Conservation (phyloP, 257 asterid genomes). For the Solanum ossicruentum region DNA sequence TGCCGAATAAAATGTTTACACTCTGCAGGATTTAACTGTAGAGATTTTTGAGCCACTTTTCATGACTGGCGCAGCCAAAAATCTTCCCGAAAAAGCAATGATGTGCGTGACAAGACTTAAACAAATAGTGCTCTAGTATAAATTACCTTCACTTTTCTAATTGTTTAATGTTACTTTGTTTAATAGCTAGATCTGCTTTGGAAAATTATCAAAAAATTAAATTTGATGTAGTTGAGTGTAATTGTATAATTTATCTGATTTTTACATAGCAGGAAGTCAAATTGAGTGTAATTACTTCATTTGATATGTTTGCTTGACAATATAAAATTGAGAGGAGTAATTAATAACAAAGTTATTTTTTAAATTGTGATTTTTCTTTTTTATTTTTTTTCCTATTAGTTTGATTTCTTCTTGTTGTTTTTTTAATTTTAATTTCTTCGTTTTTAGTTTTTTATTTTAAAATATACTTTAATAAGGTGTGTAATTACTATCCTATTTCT, state of each 20-base stretch:
- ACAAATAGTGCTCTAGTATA: conserved; percentile 21
- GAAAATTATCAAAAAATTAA: too few species aligned
- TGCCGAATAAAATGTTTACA: not conserved
- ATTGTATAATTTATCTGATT: not conserved
- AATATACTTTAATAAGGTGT: not conserved
- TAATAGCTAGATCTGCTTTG: too few species aligned
- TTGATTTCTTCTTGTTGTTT: too few species aligned
- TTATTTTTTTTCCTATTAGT: too few species aligned
- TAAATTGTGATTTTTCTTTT: too few species aligned
- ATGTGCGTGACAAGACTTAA: conserved; percentile 35
- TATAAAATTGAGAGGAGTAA: not conserved
- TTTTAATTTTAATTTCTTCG: not conserved
- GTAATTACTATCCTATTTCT: not conserved
- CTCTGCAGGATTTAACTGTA: conserved; percentile 43
- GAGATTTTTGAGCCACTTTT: conserved; percentile 28
- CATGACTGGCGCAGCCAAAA: conserved; percentile 42
- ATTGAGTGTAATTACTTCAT: not conserved
- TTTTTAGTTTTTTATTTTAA: not conserved
- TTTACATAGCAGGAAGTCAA: not conserved
- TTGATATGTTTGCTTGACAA: not conserved
- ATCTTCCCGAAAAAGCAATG: conserved; percentile 24
- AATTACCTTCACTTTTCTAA: not conserved
- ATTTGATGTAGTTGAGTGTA: too few species aligned
- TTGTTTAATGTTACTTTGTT: too few species aligned
- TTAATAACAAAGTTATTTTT: too few species aligned